Base-by-base conservation (phyloP, 371 early-diverging fungal genomes). In the Lichtheimia hyalospora region DNA sequence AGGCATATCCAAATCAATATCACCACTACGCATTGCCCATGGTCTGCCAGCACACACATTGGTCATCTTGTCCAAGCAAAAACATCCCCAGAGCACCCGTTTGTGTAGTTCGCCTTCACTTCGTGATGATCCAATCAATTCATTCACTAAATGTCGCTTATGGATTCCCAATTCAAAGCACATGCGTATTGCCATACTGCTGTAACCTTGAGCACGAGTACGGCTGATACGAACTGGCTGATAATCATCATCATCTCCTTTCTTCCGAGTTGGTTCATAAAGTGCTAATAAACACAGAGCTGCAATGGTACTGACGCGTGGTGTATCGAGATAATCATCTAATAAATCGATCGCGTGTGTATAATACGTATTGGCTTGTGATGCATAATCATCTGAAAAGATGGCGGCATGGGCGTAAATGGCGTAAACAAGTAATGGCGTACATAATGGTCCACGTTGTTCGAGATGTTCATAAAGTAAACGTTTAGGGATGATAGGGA, bases 391-490 rank as follows among this genome's bases (percentile, higher is more conserved):
- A 12, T 70, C 62, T 14, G 62, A 43, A 49, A 61, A 64, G 34
- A 64, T 65, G 3, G 75, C 67, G 14, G 78, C 78, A 57, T 74
- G 78, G 1, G 81, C 78, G 58, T 77, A 80, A 16, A 80, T 77
- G 28, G 58, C 55, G 24, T 80, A 70, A 14, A 80, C 50, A 16
- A 80, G 48, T 5, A 80, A 54, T 12, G 77, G 81, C 7, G 77
- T 73, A 23, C 75, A 66, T 7, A 80, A 50, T 1, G 70, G 64
- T 1, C 77, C 81, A 46, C 73, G 70, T n/a, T 63, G 56, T 42
- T 61, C 67, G 21, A 80, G 58, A 62, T 80, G 81, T 12, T 80
- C 72, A 41, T 71, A 73, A 52, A 80, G 70, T 65, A 70, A 67
- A n/a, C 70, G 62, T 23, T 63, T 63, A 21, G 77, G 71, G 28